A percentile compares a stretch with the other conserved stretches of the same genome.
Evolutionary conservation across 2,329 filamentous ascomycete species (phyloP).

Genomic region (Rhinocladiella mackenziei): DNA sequence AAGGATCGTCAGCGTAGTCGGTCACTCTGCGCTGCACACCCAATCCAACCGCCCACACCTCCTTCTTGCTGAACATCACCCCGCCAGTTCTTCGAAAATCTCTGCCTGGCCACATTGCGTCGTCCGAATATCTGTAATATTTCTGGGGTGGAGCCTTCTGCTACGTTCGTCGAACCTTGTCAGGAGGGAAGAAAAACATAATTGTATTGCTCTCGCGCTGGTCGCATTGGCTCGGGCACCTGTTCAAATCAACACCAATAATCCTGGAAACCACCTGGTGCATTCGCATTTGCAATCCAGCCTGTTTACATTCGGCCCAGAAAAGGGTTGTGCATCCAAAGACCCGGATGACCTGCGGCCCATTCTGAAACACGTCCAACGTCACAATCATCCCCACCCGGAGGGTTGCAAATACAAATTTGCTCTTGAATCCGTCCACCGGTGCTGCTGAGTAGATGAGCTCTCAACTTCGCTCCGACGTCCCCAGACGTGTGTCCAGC

Average conservation of each 20-base stretch:
- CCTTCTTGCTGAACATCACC: conserved; percentile 3
- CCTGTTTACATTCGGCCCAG: conserved; percentile 10
- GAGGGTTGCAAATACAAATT: conserved; percentile 9
- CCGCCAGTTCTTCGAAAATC: conserved; percentile 15
- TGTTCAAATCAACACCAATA: conserved; percentile 4
- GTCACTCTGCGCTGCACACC: conserved; percentile 8
- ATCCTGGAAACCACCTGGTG: conserved; percentile 11
- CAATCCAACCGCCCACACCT: conserved; percentile 4
- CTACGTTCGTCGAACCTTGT: conserved; percentile 7
- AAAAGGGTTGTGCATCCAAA: conserved; percentile 10
- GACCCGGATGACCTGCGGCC: conserved; percentile 19
- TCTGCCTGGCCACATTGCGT: conserved; percentile 8
- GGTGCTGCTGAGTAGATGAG: conserved; percentile 24
- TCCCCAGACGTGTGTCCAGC: conserved; percentile 28
- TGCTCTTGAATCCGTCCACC: conserved; percentile 1
- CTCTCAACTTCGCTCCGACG: conserved; percentile 27
- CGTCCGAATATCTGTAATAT: conserved; percentile 16
- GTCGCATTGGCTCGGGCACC: conserved; percentile 17
- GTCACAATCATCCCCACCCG: conserved; percentile 15
- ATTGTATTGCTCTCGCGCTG: conserved; percentile 15
- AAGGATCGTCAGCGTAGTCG: neutral
- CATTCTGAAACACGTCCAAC: conserved; percentile 25
- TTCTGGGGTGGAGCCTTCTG: conserved; percentile 11
- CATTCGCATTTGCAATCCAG: conserved; percentile 10
- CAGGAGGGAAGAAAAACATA: neutral